Evolutionary conservation across 2,329 filamentous ascomycete species (phyloP).

Genomic region (Cladosporium sp.): DNA sequence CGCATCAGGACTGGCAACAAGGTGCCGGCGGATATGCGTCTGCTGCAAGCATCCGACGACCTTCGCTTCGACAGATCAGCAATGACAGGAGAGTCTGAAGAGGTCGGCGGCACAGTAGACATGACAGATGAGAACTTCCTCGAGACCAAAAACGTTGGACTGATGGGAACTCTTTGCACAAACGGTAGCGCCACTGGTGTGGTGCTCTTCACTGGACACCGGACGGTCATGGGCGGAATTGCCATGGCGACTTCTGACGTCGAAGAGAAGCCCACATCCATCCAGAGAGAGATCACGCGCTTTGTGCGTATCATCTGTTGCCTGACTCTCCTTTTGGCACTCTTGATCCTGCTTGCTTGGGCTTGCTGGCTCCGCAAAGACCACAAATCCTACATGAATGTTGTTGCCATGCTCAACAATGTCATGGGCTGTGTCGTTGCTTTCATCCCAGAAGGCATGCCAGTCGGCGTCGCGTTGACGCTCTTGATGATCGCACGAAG

Average conservation of each 20-base stretch:
- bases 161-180: conserved; percentile 47
- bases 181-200: conserved; percentile 45
- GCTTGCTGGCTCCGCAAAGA: conserved; percentile 43
- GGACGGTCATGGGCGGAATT: conserved; percentile 47
- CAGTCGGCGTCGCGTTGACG: conserved; percentile 35
- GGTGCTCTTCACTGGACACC: conserved; percentile 43
- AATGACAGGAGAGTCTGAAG: conserved; percentile 47
- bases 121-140: conserved; percentile 45
- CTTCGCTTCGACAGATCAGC: conserved; percentile 46
- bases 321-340: conserved; percentile 42
- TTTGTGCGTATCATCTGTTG: conserved; percentile 47
- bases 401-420: conserved; percentile 49
- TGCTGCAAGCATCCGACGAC: conserved; percentile 45
- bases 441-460: conserved; percentile 36
- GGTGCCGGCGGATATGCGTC: conserved; percentile 46
- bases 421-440: conserved; percentile 44
- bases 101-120: conserved; percentile 38
- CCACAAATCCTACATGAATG: conserved; percentile 43
- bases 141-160: conserved; percentile 47
- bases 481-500: conserved; percentile 46
- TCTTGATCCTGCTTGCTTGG: conserved; percentile 49
- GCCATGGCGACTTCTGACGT: conserved; percentile 41
- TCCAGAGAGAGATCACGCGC: conserved; percentile 46
- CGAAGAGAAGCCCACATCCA: conserved; percentile 43
- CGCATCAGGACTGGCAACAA: conserved; percentile 45